These are phyloP conservation scores for Macrotyloma uniflorum DNA, from an alignment of 306 rosid species.

Conservation along the genomic window DNA sequence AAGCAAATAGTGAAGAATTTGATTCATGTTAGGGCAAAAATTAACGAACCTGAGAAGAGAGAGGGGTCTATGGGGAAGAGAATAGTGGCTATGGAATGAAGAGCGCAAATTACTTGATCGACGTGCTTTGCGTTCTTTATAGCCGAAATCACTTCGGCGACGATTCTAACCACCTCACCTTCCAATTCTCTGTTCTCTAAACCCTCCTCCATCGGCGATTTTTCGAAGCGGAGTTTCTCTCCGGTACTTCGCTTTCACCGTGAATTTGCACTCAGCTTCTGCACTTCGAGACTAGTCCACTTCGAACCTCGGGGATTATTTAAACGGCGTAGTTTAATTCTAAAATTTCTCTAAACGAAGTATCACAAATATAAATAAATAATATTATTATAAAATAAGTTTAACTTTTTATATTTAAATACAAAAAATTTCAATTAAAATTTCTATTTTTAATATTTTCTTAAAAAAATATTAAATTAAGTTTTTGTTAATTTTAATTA, in stretches of 20 bases:
- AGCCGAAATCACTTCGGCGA: slow-evolving; percentile 65
- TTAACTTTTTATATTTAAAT: no score
- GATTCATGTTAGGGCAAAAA: background rate
- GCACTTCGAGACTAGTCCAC: background rate
- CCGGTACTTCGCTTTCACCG: background rate
- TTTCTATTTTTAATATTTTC: no score
- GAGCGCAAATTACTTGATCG: slow-evolving; percentile 75
- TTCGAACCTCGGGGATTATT: background rate
- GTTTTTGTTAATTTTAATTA: no score
- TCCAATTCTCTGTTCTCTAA: slow-evolving; percentile 56
- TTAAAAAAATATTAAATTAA: no score
- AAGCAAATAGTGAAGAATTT: background rate
- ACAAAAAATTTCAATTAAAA: no score
- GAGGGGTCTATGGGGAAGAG: slow-evolving; percentile 75
- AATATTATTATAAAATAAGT: no score
- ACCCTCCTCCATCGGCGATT: slow-evolving; percentile 46
- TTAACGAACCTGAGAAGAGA: slow-evolving; percentile 60
- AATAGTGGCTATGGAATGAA: slow-evolving; percentile 70
- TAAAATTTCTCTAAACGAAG: background rate
- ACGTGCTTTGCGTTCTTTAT: slow-evolving; percentile 65
- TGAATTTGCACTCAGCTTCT: background rate
- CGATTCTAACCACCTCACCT: slow-evolving; percentile 49
- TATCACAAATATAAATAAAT: no score
- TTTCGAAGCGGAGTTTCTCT: background rate
- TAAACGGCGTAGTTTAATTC: no score